Evolutionary conservation across 345 rosid genomes (phyloP), one percentile per base, ranked within the genome.

Genomic region (Cardamine chenopodiifolia): DNA sequence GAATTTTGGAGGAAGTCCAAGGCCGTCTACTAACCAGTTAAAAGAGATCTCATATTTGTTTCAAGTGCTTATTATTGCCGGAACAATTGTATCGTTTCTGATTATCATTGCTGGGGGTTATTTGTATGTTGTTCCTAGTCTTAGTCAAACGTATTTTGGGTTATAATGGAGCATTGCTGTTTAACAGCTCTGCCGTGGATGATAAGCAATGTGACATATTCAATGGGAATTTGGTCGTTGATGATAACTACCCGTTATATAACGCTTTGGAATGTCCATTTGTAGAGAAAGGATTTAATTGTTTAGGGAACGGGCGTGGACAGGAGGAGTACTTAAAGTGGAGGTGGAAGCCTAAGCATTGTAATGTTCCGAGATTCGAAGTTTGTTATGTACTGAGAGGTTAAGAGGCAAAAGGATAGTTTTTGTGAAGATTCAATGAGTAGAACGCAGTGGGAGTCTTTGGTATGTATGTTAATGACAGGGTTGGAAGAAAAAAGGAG

Each of bases 371-470:
- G 19, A 86, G 87, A 65, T 88, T 93, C 29, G 71, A 81, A 66
- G 89, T 82, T 12, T 44, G 35, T 31, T 59, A 62, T 48, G 74
- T 85, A 1, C 70, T 91, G 79, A 87, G 85, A 75, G 75, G 78
- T 76, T 93, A 69, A 81, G 86, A 68, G 84, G 82, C 57, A 91
- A 85, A 70, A 84, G 97, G 82, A 67, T 93, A 52, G 97, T 89
- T 37, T 93, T 91, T 73, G 91, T 93, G 34, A 97, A 7, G 98
- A 93, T 78, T 93, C 95, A 0, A 87, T 91, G 92, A 86, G 94
- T 76, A 87, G 97, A 68, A 88, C 94, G 1, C 97, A 89, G 52
- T 91, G 96, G 98, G 97, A 93, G 78, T 93, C 98, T 6, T 75
- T 91, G 60, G 82, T 93, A 73, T 93, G 98, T 76, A 86, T 93